Percentiles rank a stretch among this genome's conserved stretches.
Conservation (phyloP, 768 basidiomycete species). For the Suillus placidus region DNA sequence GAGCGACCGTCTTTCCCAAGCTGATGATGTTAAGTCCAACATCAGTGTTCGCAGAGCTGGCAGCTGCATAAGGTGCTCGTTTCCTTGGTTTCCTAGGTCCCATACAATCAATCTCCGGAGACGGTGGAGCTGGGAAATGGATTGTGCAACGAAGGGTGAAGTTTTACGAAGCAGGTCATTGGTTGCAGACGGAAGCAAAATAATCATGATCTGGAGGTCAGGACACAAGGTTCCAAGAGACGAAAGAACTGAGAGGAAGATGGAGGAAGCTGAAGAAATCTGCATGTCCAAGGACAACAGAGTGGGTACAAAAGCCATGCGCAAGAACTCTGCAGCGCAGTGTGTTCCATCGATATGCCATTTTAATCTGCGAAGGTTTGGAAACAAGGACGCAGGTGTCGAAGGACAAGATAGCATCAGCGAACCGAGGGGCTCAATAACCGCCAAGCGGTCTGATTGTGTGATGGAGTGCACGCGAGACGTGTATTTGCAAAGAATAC, state of each 20-base stretch:
- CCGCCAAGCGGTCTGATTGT: neutral
- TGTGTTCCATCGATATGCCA: conserved; percentile 28
- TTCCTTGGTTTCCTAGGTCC: neutral
- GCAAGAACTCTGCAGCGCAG: conserved; percentile 25
- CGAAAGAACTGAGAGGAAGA: neutral
- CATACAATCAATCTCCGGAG: neutral
- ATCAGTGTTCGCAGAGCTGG: neutral
- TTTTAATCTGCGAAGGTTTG: conserved; percentile 21
- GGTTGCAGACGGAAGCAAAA: neutral
- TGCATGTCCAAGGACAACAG: neutral
- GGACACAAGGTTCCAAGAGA: neutral
- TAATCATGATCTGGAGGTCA: neutral
- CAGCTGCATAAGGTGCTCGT: neutral
- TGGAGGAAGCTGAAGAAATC: neutral
- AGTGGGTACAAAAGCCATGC: conserved; percentile 29
- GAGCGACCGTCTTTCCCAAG: neutral
- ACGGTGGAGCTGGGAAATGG: neutral
- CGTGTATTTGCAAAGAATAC: conserved; percentile 19
- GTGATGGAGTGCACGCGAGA: conserved; percentile 20
- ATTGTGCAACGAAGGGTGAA: neutral
- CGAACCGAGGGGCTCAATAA: conserved; percentile 5
- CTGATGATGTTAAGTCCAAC: neutral
- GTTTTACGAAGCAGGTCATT: neutral
- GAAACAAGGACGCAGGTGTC: conserved; percentile 20
- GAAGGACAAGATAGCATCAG: conserved; percentile 21